Conservation (phyloP, 129 eudicot species). For the Solidago caesia region DNA sequence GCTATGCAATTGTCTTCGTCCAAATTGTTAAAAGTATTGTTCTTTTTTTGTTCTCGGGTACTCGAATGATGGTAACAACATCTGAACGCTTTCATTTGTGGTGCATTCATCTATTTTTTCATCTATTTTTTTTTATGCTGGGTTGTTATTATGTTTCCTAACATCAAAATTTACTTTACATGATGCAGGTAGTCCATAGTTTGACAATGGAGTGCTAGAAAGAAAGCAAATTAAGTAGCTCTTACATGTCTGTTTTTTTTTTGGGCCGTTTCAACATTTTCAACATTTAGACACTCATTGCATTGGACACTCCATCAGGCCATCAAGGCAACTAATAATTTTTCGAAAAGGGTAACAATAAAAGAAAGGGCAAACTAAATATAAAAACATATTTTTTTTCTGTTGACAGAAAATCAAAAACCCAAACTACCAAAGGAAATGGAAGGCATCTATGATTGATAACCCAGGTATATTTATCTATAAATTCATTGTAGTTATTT, state of each 20-base stretch:
- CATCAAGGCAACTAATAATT: too few relatives aligned
- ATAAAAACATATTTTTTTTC: neutral
- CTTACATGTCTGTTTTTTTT: neutral
- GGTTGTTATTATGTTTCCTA: neutral
- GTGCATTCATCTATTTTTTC: neutral
- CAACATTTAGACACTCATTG: too few relatives aligned
- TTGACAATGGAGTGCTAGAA: slow-evolving; percentile 28
- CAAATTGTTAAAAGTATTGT: neutral
- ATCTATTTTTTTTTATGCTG: slow-evolving; percentile 2
- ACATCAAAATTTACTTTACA: neutral
- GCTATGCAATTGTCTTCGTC: neutral
- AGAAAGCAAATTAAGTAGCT: slow-evolving; percentile 47
- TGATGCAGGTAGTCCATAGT: slow-evolving; percentile 60
- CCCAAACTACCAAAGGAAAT: slow-evolving; percentile 93
- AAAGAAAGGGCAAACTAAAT: too few relatives aligned
- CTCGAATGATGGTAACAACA: neutral
- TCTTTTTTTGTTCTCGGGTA: neutral
- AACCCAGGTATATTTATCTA: slow-evolving; percentile 65
- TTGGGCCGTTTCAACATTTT: too few relatives aligned
- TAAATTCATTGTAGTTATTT: neutral
- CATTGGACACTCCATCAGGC: too few relatives aligned
- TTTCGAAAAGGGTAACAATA: too few relatives aligned
- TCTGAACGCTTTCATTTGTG: neutral
- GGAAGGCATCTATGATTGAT: slow-evolving; percentile 98
- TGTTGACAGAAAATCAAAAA: slow-evolving; percentile 96